Conservation (phyloP, 257 asterid genomes). For the Haberlea rhodopensis region DNA sequence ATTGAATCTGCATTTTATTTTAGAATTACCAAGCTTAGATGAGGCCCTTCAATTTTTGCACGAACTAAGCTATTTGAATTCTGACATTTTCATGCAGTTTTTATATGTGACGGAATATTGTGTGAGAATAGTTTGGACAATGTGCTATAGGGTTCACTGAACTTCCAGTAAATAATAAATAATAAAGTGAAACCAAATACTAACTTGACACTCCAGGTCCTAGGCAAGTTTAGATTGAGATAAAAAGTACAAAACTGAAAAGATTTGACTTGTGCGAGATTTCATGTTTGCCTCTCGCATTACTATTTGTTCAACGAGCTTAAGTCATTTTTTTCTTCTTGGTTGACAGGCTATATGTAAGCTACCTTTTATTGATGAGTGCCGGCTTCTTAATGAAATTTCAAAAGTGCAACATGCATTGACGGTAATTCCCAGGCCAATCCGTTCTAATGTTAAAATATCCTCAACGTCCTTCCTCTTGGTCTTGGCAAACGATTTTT, state of each 20-base stretch:
- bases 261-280: background rate
- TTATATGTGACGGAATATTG: background rate
- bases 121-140: background rate
- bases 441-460: slow-evolving; percentile 14
- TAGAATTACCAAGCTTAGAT: slow-evolving; percentile 4
- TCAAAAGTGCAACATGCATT: slow-evolving; percentile 52
- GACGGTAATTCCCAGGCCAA: slow-evolving; percentile 40
- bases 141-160: background rate
- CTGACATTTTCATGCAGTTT: background rate
- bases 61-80: slow-evolving; percentile 3
- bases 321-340: slow-evolving; percentile 22
- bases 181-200: background rate
- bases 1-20: slow-evolving; percentile 7
- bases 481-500: slow-evolving; percentile 4
- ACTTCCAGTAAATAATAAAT: background rate
- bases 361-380: slow-evolving; percentile 61
- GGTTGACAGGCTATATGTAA: slow-evolving; percentile 55
- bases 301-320: background rate
- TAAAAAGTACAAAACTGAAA: too few species aligned
- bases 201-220: too few species aligned
- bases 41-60: slow-evolving; percentile 17
- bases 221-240: too few species aligned
- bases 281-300: slow-evolving; percentile 7
- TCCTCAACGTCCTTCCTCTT: background rate
- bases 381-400: slow-evolving; percentile 56